These are phyloP conservation scores for Solanum gracilifrons DNA, from an alignment of 257 asterid species.

Conservation along the genomic window DNA sequence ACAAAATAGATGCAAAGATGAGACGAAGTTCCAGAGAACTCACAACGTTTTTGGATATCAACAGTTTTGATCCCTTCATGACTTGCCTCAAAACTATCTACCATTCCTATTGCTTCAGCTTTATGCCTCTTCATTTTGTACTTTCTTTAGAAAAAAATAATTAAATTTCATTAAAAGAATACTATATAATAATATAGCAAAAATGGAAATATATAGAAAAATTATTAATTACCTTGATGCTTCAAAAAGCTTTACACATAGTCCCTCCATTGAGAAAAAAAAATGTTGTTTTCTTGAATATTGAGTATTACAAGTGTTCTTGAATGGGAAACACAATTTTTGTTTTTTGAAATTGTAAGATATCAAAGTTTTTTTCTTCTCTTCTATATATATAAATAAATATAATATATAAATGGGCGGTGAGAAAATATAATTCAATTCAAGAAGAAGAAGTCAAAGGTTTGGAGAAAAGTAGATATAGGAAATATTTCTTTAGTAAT, in stretches of 20 bases:
- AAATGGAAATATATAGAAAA: background rate
- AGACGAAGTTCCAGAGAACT: conserved; percentile 28
- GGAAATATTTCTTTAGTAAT: background rate
- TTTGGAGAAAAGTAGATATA: background rate
- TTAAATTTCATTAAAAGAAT: background rate
- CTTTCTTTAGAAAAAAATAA: conserved; percentile 3
- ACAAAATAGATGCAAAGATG: conserved; percentile 50
- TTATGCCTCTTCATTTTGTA: conserved; percentile 8
- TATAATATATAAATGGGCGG: background rate
- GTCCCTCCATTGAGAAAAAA: conserved; percentile 1
- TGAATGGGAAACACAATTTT: background rate
- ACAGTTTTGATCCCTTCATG: conserved; percentile 56
- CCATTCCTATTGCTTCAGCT: conserved; percentile 2
- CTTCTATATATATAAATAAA: background rate
- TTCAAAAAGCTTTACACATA: background rate
- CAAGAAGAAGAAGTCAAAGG: background rate
- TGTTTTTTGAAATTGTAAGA: background rate
- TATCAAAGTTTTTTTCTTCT: background rate
- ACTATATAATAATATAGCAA: background rate
- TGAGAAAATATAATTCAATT: background rate
- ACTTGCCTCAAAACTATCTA: conserved; percentile 17
- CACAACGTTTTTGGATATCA: conserved; percentile 21
- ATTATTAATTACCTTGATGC: background rate
- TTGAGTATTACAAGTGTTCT: background rate
- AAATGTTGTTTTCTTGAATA: background rate